phyloP scores from a whole-genome alignment of 768 basidiomycete species.

The Sporobolomyces roseus region DNA sequence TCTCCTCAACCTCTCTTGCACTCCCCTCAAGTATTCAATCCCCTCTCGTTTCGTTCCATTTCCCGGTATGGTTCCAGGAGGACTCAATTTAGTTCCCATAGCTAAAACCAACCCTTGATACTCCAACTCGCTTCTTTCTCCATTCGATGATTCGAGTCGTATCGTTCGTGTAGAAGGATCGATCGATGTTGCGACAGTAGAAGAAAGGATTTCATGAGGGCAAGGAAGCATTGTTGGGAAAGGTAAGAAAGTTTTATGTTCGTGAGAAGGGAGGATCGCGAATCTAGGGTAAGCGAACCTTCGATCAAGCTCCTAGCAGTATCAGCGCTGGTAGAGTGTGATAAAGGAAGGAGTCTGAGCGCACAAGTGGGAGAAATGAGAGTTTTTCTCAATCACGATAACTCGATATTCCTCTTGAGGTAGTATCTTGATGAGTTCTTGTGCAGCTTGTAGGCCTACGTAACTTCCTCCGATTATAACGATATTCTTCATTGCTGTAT shows the following conservation, averaged over 20 bases:
- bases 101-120: conserved; percentile 64
- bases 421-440: conserved; percentile 46
- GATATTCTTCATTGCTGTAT: conserved; percentile 49
- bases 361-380: conserved; percentile 43
- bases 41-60: conserved; percentile 50
- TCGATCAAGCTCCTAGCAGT: conserved; percentile 44
- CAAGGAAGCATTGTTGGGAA: conserved; percentile 46
- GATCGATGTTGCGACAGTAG: background rate
- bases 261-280: conserved; percentile 60
- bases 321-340: too few relatives aligned
- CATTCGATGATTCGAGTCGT: conserved; percentile 15
- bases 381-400: conserved; percentile 60
- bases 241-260: conserved; percentile 67
- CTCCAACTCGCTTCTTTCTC: conserved; percentile 46
- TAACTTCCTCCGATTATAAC: conserved; percentile 60
- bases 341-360: background rate
- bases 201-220: conserved; percentile 21
- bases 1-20: conserved; percentile 55
- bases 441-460: conserved; percentile 50
- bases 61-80: conserved; percentile 37
- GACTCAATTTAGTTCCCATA: conserved; percentile 52
- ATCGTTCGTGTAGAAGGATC: background rate
- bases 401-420: conserved; percentile 56
- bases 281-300: conserved; percentile 62
- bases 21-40: conserved; percentile 56